Evolutionary conservation across 495 filamentous ascomycete species (phyloP).

Genomic region (Aspergillus sparsus): DNA sequence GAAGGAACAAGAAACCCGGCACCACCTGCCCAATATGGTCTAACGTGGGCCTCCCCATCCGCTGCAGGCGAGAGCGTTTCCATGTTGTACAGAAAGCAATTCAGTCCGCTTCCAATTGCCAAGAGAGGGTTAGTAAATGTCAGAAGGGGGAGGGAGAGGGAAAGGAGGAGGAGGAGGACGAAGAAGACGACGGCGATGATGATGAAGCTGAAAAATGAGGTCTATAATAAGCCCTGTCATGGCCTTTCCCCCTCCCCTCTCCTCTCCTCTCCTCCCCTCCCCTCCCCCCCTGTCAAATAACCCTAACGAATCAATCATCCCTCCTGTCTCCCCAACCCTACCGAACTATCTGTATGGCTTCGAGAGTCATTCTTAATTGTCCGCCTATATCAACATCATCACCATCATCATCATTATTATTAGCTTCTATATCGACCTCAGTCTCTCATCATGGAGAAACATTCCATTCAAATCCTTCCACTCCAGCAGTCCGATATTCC

Average conservation of each 20-base stretch:
- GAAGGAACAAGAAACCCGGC: constrained; percentile 2
- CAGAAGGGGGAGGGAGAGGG: too few relatives aligned
- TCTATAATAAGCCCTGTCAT: too few relatives aligned
- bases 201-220: too few relatives aligned
- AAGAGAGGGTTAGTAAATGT: not conserved
- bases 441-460: constrained; percentile 42
- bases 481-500: constrained; percentile 61
- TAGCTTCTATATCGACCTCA: not conserved
- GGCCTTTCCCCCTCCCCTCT: too few relatives aligned
- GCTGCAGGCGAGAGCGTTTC: not conserved
- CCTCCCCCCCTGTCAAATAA: too few relatives aligned
- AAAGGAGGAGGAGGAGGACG: not conserved
- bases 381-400: not conserved
- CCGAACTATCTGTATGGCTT: too few relatives aligned
- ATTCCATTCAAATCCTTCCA: constrained; percentile 50
- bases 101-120: constrained; percentile 16
- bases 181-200: too few relatives aligned
- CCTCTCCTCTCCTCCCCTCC: too few relatives aligned
- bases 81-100: not conserved
- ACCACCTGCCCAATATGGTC: constrained; percentile 23
- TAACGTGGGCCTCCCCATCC: constrained; percentile 16
- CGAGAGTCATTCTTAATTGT: too few relatives aligned
- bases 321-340: too few relatives aligned
- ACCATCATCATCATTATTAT: not conserved
- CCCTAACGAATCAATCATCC: too few relatives aligned